These are phyloP conservation scores for Tetradesmus obliquus DNA, from an alignment of 139 green algal species.

Conservation along the genomic window DNA sequence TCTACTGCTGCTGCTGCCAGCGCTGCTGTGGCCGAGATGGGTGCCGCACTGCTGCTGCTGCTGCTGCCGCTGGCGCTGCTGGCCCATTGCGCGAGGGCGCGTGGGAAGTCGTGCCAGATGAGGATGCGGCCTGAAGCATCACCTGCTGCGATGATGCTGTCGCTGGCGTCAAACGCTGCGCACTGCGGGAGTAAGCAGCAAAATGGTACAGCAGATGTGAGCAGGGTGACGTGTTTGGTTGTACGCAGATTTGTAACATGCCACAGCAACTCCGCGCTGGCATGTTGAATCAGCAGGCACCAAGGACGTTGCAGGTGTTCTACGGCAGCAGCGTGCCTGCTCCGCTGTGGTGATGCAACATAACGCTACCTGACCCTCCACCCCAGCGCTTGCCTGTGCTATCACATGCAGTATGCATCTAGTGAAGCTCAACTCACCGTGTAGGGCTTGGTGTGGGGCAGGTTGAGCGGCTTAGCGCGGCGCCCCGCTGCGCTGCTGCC, in stretches of 20 bases:
- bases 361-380: not conserved
- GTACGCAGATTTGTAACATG: no score
- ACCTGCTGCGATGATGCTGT: conserved; percentile 76
- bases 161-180: conserved; percentile 66
- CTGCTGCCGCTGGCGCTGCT: conserved; percentile 1
- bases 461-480: conserved; percentile 59
- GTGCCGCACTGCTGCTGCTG: not conserved
- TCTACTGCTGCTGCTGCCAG: not conserved
- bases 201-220: not conserved
- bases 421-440: conserved; percentile 57
- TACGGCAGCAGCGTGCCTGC: not conserved
- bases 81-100: conserved; percentile 35
- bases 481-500: conserved; percentile 27
- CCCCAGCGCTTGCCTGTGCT: not conserved
- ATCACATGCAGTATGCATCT: not conserved
- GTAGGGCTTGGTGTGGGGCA: conserved; percentile 80
- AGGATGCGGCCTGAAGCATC: conserved; percentile 84
- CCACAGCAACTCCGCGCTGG: not conserved
- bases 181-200: conserved; percentile 60
- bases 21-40: not conserved
- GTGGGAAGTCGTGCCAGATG: conserved; percentile 75
- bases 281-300: not conserved
- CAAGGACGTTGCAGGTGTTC: not conserved
- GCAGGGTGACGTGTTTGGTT: not conserved
- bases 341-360: not conserved